Conservation (phyloP, 169 alveolate genomes). For the Cryptosporidium sp. region DNA sequence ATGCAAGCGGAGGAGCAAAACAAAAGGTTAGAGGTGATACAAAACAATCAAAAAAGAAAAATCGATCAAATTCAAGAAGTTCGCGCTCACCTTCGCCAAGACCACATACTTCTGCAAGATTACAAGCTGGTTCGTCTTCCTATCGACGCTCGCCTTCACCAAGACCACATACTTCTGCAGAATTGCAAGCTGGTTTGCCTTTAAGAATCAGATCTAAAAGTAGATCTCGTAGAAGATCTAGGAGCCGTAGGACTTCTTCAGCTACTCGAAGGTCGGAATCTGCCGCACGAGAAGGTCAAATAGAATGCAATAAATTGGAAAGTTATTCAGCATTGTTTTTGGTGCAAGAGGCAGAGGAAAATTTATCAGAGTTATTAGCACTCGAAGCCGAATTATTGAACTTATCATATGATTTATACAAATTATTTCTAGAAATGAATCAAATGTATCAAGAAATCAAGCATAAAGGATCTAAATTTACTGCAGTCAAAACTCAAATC, state of each 20-base stretch:
- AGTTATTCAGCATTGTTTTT: background rate
- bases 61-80: background rate
- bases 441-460: background rate
- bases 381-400: background rate
- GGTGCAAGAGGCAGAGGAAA: background rate
- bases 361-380: background rate
- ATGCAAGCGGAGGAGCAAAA: constrained; percentile 15
- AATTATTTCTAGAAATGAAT: background rate
- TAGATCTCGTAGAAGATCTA: background rate
- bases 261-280: background rate
- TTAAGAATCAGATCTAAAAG: background rate
- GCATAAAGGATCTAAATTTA: background rate
- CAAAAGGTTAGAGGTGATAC: background rate
- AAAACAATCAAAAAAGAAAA: background rate
- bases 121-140: no score
- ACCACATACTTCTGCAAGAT: no score
- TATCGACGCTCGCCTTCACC: no score
- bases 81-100: no score
- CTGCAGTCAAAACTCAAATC: background rate
- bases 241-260: background rate
- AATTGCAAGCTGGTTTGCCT: background rate
- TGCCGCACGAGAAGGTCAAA: background rate
- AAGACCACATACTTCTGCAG: no score
- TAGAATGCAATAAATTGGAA: background rate
- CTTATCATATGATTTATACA: background rate